Percentiles rank a stretch among this genome's conserved stretches.
Conservation (phyloP, 1,284 basidiomycete species). For the Ganoderma sinense region DNA sequence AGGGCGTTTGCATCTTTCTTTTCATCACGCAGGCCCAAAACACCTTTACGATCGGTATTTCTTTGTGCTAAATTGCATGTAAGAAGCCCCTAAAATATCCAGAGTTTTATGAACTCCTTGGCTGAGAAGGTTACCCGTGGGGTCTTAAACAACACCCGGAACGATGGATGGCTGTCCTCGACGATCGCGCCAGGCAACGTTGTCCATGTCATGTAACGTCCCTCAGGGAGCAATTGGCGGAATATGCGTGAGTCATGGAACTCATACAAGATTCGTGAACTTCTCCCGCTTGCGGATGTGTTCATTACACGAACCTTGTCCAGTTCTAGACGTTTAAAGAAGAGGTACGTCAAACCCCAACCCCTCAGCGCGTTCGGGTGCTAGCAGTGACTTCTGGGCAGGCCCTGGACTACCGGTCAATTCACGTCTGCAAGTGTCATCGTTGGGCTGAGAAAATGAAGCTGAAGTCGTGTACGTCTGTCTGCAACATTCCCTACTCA, state of each 20-base stretch:
- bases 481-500: neutral
- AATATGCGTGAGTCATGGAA: neutral
- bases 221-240: neutral
- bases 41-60: neutral
- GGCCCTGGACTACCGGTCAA: neutral
- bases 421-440: neutral
- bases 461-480: neutral
- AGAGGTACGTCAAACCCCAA: neutral
- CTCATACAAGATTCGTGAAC: neutral
- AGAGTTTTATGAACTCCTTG: neutral
- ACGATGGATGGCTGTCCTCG: neutral
- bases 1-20: neutral
- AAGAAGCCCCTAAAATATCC: neutral
- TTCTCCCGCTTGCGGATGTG: neutral
- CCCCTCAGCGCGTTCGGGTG: neutral
- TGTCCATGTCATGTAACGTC: neutral
- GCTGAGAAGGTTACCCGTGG: neutral
- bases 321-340: neutral
- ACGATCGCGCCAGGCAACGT: neutral
- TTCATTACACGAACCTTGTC: neutral
- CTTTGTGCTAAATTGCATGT: neutral
- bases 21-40: neutral
- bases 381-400: neutral
- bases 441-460: neutral
- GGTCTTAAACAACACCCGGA: neutral